phyloP scores from a whole-genome alignment of 2,329 filamentous ascomycete genomes.

The Fusarium musae region DNA sequence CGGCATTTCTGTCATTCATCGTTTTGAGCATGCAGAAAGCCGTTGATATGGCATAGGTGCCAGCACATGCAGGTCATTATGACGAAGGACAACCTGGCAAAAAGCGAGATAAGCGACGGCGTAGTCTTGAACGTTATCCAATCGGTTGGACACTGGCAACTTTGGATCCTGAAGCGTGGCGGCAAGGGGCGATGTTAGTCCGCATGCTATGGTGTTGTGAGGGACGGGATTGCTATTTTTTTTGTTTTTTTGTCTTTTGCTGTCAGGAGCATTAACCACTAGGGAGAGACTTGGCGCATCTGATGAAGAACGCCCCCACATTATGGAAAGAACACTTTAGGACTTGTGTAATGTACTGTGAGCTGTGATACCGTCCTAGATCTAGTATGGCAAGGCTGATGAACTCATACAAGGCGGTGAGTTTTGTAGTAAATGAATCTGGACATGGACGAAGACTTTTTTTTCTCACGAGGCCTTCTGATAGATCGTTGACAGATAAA shows the following conservation, averaged over 20 bases:
- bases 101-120: slow-evolving; percentile 44
- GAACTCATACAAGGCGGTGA: slow-evolving; percentile 37
- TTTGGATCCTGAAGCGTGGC: slow-evolving; percentile 37
- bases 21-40: slow-evolving; percentile 26
- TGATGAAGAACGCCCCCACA: slow-evolving; percentile 35
- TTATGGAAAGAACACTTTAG: slow-evolving; percentile 12
- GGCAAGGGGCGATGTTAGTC: slow-evolving; percentile 35
- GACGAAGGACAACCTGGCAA: slow-evolving; percentile 30
- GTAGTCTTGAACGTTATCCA: slow-evolving; percentile 37
- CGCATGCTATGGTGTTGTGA: slow-evolving; percentile 27
- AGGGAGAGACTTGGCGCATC: slow-evolving; percentile 33
- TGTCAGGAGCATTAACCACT: slow-evolving; percentile 33
- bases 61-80: slow-evolving; percentile 40
- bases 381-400: slow-evolving; percentile 32
- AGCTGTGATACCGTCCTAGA: slow-evolving; percentile 17
- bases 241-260: slow-evolving; percentile 11
- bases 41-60: slow-evolving; percentile 29
- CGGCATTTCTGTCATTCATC: not conserved
- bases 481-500: slow-evolving; percentile 38
- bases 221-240: slow-evolving; percentile 36
- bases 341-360: slow-evolving; percentile 10
- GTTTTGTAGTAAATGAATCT: slow-evolving; percentile 10
- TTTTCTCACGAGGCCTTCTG: slow-evolving; percentile 20
- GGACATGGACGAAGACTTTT: slow-evolving; percentile 28
- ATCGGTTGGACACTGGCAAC: slow-evolving; percentile 41